A percentile compares a stretch with the other conserved stretches of the same genome.
These are phyloP conservation scores for Rhodosporidiobolus odoratus DNA, from an alignment of 768 basidiomycete genomes.

Conservation along the genomic window DNA sequence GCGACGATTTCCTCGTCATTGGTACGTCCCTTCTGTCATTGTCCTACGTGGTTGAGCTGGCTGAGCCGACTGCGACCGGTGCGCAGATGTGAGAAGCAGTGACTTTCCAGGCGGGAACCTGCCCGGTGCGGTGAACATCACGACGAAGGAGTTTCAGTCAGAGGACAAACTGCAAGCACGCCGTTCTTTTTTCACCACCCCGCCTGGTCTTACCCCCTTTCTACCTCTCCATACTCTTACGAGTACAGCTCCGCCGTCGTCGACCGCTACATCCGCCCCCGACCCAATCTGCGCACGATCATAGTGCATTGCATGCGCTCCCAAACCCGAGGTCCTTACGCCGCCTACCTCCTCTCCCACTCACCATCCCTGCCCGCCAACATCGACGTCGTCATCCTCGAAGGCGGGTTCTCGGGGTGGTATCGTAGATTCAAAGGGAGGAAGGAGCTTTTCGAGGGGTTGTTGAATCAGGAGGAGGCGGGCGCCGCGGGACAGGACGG, in stretches of 20 bases:
- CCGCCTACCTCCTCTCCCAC: conserved; percentile 1
- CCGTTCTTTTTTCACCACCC: background rate
- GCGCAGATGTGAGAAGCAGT: conserved; percentile 17
- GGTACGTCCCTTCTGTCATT: background rate
- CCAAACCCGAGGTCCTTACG: conserved; percentile 35
- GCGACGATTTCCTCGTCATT: conserved; percentile 12
- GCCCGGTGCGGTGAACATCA: conserved; percentile 13
- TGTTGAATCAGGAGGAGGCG: background rate
- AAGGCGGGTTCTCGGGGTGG: conserved; percentile 28
- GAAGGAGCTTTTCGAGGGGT: conserved; percentile 15
- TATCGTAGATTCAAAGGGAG: conserved; percentile 5
- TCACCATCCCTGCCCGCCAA: background rate
- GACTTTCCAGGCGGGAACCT: conserved; percentile 30
- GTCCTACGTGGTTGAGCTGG: background rate
- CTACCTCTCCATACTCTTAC: background rate
- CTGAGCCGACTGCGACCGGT: background rate
- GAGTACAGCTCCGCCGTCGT: background rate
- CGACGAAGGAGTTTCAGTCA: conserved; percentile 10
- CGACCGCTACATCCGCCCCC: background rate
- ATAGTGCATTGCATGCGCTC: conserved; percentile 32
- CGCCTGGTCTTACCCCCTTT: background rate
- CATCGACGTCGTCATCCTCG: conserved; percentile 12
- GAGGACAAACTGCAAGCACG: background rate
- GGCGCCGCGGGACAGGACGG: background rate
- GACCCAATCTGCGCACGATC: background rate